Evolutionary conservation across 2,329 filamentous ascomycete species (phyloP), one percentile per base, ranked within the genome.

Genomic region (Pseudopyricularia javanii): DNA sequence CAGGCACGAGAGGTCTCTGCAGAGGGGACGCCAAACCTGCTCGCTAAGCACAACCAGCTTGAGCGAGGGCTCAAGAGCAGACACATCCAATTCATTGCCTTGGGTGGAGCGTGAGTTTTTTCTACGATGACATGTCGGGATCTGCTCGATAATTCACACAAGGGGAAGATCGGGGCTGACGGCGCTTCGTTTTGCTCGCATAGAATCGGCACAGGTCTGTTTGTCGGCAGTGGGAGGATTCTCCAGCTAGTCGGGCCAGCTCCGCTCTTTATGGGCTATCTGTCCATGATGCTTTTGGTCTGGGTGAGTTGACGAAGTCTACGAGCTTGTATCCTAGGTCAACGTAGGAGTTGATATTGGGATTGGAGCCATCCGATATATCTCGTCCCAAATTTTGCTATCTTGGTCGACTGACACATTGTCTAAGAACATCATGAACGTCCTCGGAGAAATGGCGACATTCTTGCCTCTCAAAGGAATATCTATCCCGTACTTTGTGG

Each of bases 191-290:
- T 33, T 17, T 33, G 20, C 20, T 24, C 9, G 17, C n/a, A 53
- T 48, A 62, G 60, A 30, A 63, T 63, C 53, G 61, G 61, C 35
- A 63, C 61, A 5, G 61, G 61, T 7, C 59, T 63, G 8, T 63
- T 63, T 45, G 60, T 63, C 17, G 60, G 61, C 4, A 60, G 60
- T 2, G 61, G 61, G 1, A 52, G 49, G 11, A 63, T 62, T 33
- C 55, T 63, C 4, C 75, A 56, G 53, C 34, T 54, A 8, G 58
- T 61, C 28, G 82, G 82, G 2, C 82, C 82, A 3, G 84, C 82
- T 5, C 82, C 85, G 0, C 68, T 89, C 15, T 76, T 89, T 63
- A 82, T 90, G 65, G 82, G 79, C 24, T 90, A 88, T 64, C 59
- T 78, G 7, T 70, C 68, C 57, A 77, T 78, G 74, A 77, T 76